Evolutionary conservation across 2,329 filamentous ascomycete genomes (phyloP), one percentile per base, ranked within the genome.

Genomic region (Sordariomycetes sp.): DNA sequence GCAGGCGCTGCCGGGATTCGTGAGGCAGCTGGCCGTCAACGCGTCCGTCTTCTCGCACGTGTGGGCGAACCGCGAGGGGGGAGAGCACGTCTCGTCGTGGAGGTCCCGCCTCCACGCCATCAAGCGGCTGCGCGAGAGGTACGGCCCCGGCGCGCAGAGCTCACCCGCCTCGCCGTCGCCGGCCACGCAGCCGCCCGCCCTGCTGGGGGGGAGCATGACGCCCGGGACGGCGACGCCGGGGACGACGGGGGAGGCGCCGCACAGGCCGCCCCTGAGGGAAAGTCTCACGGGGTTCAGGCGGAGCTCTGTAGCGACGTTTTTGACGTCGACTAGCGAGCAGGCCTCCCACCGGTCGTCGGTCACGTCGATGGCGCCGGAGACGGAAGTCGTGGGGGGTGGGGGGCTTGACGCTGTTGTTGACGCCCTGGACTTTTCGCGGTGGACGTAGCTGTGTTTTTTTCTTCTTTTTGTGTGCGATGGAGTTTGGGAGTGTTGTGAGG

Each of bases 1-100:
- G 35, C 85, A 83, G 62, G 89, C 89, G 13, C 76, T 99, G 10
- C 88, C 91, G 0, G 80, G 84, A 10, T 95, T 96, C 66, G 88
- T 96, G 56, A 85, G 94, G 42, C 84, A 96, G 53, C 76, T 97
- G 20, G 90, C 92, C 1, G 80, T 99, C 61, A 97, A 96, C 66
- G 91, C 94, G 0, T 95, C 89, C 15, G 89, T 97, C 10, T 96
- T 97, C 69, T 90, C 88, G 1, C 80, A 87, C 52, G 91, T 96
- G n/a, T 96, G 92, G 90, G 81, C 82, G 53, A 84, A 82, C 64
- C 79, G 84, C 53, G 81, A 87, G 61, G 86, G 85, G 6, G 87
- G 87, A 58, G 90, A 95, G 68, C 85, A 95, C 65, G 79, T 94
- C 34, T 94, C 90, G 12, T 89, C 89, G 10, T 97, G 94, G 94